These are phyloP conservation scores for Hypoxylon trugodes DNA, from an alignment of 495 filamentous ascomycete genomes.

Conservation along the genomic window DNA sequence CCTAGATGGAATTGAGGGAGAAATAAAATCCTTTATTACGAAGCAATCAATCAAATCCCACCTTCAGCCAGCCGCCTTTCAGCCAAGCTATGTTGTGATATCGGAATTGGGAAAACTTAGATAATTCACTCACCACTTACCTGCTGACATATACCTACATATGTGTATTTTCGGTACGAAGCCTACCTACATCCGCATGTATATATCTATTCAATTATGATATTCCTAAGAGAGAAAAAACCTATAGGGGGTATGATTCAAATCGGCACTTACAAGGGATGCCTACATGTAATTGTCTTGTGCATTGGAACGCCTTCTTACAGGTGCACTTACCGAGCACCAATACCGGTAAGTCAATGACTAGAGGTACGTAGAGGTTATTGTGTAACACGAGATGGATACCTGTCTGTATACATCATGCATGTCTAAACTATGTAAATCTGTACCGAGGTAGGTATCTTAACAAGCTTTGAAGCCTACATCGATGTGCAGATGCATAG, in stretches of 20 bases:
- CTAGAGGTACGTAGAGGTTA: no score
- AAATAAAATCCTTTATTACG: no score
- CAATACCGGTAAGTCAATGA: conserved; percentile 13
- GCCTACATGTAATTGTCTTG: background rate
- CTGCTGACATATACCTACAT: background rate
- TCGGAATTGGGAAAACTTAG: no score
- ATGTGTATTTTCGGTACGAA: background rate
- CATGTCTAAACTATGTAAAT: conserved; percentile 13
- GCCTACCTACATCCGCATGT: background rate
- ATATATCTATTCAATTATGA: no score
- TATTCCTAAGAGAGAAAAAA: no score
- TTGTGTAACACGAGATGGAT: conserved; percentile 2
- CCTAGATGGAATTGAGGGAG: no score
- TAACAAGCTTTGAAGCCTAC: no score
- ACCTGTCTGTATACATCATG: conserved; percentile 7
- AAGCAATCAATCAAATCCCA: no score
- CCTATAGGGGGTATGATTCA: no score
- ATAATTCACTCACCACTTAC: background rate
- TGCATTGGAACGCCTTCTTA: conserved; percentile 3
- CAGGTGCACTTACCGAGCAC: conserved; percentile 29
- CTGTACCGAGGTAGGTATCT: background rate
- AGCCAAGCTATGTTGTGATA: conserved; percentile 12
- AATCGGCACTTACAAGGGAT: background rate
- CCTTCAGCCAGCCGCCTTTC: conserved; percentile 26
- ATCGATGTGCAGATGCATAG: background rate